Base-by-base conservation (phyloP, 306 rosid species). In the Malus asiatica region DNA sequence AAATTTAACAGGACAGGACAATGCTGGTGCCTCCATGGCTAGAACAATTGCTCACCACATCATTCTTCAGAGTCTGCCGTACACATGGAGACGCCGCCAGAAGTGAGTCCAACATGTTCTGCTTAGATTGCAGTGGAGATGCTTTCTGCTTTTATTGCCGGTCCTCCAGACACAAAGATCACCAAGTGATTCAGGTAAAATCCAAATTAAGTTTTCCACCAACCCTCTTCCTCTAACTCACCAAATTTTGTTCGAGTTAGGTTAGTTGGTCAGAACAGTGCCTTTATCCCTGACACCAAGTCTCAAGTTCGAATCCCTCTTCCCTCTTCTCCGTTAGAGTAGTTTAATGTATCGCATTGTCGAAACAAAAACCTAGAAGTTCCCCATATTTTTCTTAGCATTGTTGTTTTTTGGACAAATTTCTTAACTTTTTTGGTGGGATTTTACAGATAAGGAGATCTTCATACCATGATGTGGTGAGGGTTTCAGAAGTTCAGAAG, bases 141-240 rank as follows among this genome's bases (percentile, higher is more conserved):
- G 90, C 97, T 8, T 95, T 95, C 76, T 95, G 99, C 90, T 90
- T 92, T 55, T 95, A 92, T 57, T 95, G 99, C 80, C 93, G 97
- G 40, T 92, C 99, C 10, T 87, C 97, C 3, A 74, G 84, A 52
- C 99, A 95, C 92, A 89, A 89, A 67, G 97, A 90, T 59, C 99
- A 92, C 76, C 97, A 87, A 83, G 99, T 90, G 45, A 89, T 95
- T 86, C 97, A 95, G 93, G 97, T 89, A 2, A 2, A 63, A 13
- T n/a, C 29, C 59, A 67, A 29, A 25, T 33, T n/a, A 58, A 11
- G 16, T 73, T 38, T 22, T 62, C 55, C 53, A 30, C 6, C 8
- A 59, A 40, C 8, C 27, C 15, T 14, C n/a, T 27, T 27, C 33
- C n/a, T 61, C 30, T 8, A 33, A 7, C 29, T 48, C 32, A 6